Evolutionary conservation across 306 rosid species (phyloP), one percentile per base, ranked within the genome.

Genomic region (Trichosanthes truncata): DNA sequence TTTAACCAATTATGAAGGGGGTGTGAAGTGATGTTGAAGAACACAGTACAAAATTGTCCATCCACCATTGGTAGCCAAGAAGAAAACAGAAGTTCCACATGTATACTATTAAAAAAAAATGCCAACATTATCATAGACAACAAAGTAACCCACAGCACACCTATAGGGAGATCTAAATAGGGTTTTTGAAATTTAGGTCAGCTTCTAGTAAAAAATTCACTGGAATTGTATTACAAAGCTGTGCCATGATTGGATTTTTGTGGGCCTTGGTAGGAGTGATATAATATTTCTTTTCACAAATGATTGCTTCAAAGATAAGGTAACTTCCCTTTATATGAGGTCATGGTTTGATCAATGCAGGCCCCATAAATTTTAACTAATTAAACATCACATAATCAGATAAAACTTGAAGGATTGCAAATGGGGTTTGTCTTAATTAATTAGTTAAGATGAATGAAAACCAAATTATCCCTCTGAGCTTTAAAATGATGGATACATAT

Each of bases 231-330:
- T 48, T 25, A 13, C 17, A 73, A 48, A 15, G 43, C 0, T 48
- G 43, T 73, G 60, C 12, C 21, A 48, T 73, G 60, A 73, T 73
- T 73, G 60, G 60, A 73, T 73, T 26, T 17, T 5, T 46, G 78
- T 73, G 78, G 78, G 26, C 43, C 78, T 48, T 73, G 1, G 25
- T 5, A 21, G 61, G 55, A 73, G 43, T 46, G 60, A 73, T 29
- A 26, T 73, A 46, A 73, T 48, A 46, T 73, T 73, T 73, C 25
- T 48, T 43, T 73, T 7, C 60, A 15, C 43, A 48, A 73, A 73
- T 73, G 78, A 73, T 73, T 73, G 78, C 78, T 73, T 73, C 60
- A 48, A 73, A 73, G 78, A 73, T 73, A 73, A 73, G 60, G 78
- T 12, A 48, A 73, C 41, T 48, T 73, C 55, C 43, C 3, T 48